Evolutionary conservation across 2,329 filamentous ascomycete genomes (phyloP).

Genomic region (Claviceps africana): DNA sequence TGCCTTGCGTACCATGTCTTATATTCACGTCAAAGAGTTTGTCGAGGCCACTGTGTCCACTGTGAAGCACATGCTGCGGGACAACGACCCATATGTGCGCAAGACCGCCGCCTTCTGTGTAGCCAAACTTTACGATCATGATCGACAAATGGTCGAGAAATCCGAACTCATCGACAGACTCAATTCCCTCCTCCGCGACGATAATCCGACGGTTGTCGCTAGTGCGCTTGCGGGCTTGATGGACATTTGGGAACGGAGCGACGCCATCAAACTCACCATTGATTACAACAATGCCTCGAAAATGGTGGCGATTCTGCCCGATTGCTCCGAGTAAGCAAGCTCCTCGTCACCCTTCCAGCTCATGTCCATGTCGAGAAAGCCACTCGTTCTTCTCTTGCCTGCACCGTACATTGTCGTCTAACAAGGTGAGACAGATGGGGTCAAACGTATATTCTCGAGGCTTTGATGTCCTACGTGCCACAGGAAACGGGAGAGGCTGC

Average conservation of each 20-base stretch:
- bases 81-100: constrained; percentile 86
- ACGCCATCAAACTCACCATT: constrained; percentile 94
- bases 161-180: constrained; percentile 87
- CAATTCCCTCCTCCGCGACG: constrained; percentile 80
- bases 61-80: constrained; percentile 69
- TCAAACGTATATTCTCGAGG: constrained; percentile 95
- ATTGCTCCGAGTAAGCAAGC: constrained; percentile 94
- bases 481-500: constrained; percentile 80
- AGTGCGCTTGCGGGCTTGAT: constrained; percentile 82
- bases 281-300: constrained; percentile 97
- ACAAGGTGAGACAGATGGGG: constrained; percentile 60
- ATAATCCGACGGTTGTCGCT: constrained; percentile 94
- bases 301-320: constrained; percentile 88
- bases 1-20: constrained; percentile 88
- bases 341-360: too few species aligned
- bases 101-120: constrained; percentile 96
- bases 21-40: constrained; percentile 91
- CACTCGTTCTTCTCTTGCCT: neutral
- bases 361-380: neutral
- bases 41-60: constrained; percentile 80
- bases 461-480: constrained; percentile 93
- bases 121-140: constrained; percentile 95
- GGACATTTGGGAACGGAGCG: constrained; percentile 97
- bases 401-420: neutral
- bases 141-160: constrained; percentile 73